Conservation (phyloP, 2,329 filamentous ascomycete genomes). For the Diaporthe citrichinensis region DNA sequence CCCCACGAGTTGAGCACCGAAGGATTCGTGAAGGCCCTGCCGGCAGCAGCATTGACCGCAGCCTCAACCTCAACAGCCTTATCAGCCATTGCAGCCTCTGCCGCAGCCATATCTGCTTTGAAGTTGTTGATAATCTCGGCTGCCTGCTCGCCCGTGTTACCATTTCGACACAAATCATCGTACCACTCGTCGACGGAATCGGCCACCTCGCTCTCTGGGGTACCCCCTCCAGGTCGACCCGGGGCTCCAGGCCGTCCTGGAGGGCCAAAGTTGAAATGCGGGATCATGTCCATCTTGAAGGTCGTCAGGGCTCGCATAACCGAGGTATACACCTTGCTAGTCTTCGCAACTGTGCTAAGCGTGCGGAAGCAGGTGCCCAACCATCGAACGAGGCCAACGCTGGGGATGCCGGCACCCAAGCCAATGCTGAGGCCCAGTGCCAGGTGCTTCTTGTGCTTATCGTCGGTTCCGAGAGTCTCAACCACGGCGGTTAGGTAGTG, state of each 20-base stretch:
- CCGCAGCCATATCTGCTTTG: not conserved
- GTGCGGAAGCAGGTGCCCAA: not conserved
- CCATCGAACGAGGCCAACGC: not conserved
- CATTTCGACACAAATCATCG: not conserved
- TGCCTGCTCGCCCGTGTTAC: constrained; percentile 12
- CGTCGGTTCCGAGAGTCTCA: not conserved
- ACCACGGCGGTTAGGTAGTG: not conserved
- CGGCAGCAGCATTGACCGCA: not conserved
- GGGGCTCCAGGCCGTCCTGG: not conserved
- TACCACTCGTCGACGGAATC: not conserved
- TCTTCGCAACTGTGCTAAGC: not conserved
- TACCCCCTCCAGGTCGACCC: not conserved
- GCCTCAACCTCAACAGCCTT: not conserved
- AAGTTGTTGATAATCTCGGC: constrained; percentile 12
- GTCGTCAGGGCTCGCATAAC: not conserved
- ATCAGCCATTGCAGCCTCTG: not conserved
- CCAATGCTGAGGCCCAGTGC: not conserved
- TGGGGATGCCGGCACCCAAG: not conserved
- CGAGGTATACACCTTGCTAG: not conserved
- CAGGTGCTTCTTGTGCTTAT: not conserved
- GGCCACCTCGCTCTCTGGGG: not conserved
- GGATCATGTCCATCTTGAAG: not conserved
- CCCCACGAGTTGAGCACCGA: not conserved
- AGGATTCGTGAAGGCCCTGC: not conserved
- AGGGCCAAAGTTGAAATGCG: not conserved